Evolutionary conservation across 2,329 filamentous ascomycete species (phyloP).

Genomic region (Colletotrichum lini): DNA sequence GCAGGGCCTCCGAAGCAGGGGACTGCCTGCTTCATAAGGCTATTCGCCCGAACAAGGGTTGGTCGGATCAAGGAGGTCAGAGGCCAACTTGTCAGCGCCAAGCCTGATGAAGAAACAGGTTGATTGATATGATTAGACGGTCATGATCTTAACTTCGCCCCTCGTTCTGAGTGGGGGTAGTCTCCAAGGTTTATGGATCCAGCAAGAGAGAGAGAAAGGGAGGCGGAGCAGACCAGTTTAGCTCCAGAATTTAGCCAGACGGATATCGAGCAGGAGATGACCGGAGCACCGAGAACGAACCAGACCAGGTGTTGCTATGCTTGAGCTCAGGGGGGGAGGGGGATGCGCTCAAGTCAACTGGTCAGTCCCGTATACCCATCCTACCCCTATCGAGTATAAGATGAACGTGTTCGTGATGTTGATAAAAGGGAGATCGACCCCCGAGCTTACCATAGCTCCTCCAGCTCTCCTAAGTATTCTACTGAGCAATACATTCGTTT

Average conservation of each 20-base stretch:
- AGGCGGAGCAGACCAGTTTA: neutral
- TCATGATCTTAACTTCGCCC: conserved; percentile 1
- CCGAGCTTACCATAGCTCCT: conserved; percentile 5
- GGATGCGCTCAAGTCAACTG: neutral
- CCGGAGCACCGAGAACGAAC: conserved; percentile 2
- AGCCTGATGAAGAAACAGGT: conserved; percentile 30
- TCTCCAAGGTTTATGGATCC: conserved; percentile 14
- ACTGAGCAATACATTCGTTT: conserved; percentile 21
- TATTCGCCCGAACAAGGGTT: conserved; percentile 31
- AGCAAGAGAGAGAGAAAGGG: neutral
- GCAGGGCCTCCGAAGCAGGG: conserved; percentile 13
- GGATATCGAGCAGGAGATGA: conserved; percentile 23
- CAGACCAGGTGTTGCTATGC: neutral
- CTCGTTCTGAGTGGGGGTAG: conserved; percentile 1
- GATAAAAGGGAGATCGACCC: neutral
- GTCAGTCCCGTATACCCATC: conserved; percentile 9
- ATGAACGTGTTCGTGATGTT: conserved; percentile 20
- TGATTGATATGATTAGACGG: conserved; percentile 37
- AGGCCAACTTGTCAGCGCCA: conserved; percentile 30
- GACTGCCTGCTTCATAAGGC: conserved; percentile 22
- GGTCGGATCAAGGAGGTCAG: conserved; percentile 26
- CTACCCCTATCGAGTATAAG: conserved; percentile 23
- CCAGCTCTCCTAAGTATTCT: neutral
- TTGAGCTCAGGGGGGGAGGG: too few relatives aligned
- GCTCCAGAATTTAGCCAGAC: neutral